Evolutionary conservation across 768 basidiomycete species (phyloP), one percentile per base, ranked within the genome.

Genomic region (Erythrobasidium yunnanense): DNA sequence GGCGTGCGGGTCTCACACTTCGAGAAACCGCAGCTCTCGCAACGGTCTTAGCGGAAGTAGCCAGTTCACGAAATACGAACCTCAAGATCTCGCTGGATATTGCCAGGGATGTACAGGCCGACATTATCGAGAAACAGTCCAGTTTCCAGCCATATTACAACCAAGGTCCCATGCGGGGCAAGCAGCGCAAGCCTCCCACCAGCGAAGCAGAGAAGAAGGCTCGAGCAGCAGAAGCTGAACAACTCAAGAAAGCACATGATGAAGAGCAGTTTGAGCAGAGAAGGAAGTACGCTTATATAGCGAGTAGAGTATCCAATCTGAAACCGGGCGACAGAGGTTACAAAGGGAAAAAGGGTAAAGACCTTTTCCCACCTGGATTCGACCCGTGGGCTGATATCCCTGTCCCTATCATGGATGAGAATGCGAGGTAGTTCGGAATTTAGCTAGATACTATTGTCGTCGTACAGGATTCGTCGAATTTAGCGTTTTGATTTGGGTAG

Each of bases 21-120:
- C 33, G 49, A 2, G 60, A 63, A 32, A 51, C 29, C 13, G 47
- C 45, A n/a, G 60, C 60, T 20, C 49, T 63, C 17, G 60, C 60
- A 22, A 63, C 23, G 2, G 27, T 63, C 27, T n/a, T 63, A 29
- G 60, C 60, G 47, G 42, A 4, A 5, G 60, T 63, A 15, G 60
- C 45, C 27, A 29, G 42, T 51, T 46, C 60, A 7, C 2, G 60
- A 18, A 63, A 63, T 25, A 49, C 49, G 29, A 49, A 49, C 18
- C 46, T 63, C 15, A 49, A 63, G 42, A 49, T 49, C 5, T 50
- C 47, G 2, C 33, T 63, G 11, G 47, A 50, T 7, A 49, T 34
- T 23, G 60, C 60, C 13, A 7, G 60, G 6, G 52, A 63, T 17
- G 38, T 35, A 15, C 60, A 63, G 25, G 29, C 47, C 20, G 57